These are phyloP conservation scores for Melampsora occidentalis DNA, from an alignment of 1,284 basidiomycete species.

Conservation along the genomic window DNA sequence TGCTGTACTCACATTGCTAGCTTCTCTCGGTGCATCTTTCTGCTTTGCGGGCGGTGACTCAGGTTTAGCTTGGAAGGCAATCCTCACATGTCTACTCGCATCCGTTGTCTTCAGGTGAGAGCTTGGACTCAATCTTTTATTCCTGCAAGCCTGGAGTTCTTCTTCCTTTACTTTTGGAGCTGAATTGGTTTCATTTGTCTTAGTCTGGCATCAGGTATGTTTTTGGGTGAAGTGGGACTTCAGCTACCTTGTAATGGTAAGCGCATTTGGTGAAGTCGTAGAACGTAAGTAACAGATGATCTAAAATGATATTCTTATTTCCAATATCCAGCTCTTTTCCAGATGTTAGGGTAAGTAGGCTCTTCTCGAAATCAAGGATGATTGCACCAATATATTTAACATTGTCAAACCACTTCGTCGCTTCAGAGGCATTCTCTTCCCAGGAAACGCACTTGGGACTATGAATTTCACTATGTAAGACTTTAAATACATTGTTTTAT, in stretches of 20 bases:
- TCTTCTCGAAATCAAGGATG: neutral
- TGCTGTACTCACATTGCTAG: neutral
- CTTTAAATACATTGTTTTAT: neutral
- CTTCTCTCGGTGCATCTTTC: neutral
- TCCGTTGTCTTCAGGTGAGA: neutral
- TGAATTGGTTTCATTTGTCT: neutral
- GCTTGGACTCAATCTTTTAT: neutral
- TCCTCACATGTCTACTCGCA: neutral
- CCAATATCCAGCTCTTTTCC: neutral
- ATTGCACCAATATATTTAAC: neutral
- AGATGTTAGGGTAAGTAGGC: neutral
- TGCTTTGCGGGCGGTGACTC: neutral
- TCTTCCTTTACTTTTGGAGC: neutral
- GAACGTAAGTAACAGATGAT: neutral
- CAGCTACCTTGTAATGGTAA: constrained; percentile 8
- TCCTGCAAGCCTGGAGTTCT: neutral
- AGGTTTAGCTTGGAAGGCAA: neutral
- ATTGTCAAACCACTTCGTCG: too few relatives aligned
- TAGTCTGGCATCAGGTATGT: neutral
- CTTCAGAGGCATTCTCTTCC: constrained; percentile 34
- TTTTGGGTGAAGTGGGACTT: neutral
- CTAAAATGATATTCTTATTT: neutral
- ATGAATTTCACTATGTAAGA: constrained; percentile 42
- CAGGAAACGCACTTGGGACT: constrained; percentile 31
- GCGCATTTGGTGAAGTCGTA: neutral